Evolutionary conservation across 2,329 filamentous ascomycete genomes (phyloP).

Genomic region (Fusarium abutilonis): DNA sequence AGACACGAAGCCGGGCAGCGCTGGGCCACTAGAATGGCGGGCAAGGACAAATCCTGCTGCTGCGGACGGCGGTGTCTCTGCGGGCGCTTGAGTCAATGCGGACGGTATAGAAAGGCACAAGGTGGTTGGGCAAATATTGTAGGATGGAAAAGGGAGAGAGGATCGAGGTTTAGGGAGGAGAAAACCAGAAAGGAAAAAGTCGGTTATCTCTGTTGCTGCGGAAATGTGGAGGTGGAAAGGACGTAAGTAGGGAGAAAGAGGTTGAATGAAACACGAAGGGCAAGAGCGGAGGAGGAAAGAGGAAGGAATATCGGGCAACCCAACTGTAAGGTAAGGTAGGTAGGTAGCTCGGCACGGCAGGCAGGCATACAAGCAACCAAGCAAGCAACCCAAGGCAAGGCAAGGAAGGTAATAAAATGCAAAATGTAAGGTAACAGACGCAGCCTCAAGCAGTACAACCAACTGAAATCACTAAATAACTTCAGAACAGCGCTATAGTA

Average conservation of each 20-base stretch:
- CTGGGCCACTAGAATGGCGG: constrained; percentile 39
- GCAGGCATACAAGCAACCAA: not conserved
- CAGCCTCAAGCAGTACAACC: constrained; percentile 29
- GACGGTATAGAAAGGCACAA: constrained; percentile 11
- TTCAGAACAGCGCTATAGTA: constrained; percentile 14
- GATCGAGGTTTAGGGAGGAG: constrained; percentile 13
- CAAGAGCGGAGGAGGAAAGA: constrained; percentile 30
- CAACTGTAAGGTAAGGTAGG: not conserved
- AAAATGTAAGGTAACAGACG: constrained; percentile 16
- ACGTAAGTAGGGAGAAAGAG: constrained; percentile 21
- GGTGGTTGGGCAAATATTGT: constrained; percentile 16
- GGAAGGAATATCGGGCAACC: constrained; percentile 15
- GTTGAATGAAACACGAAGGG: constrained; percentile 29
- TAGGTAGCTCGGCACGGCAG: not conserved
- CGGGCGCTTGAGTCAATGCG: constrained; percentile 34
- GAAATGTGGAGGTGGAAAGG: constrained; percentile 31
- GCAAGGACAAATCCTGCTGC: constrained; percentile 39
- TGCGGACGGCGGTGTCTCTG: constrained; percentile 36
- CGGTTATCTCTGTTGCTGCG: constrained; percentile 30
- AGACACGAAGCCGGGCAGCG: constrained; percentile 38
- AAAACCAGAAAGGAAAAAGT: not conserved
- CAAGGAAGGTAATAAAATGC: constrained; percentile 9
- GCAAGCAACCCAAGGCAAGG: not conserved
- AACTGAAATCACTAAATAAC: constrained; percentile 25
- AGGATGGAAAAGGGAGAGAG: constrained; percentile 10